These are phyloP conservation scores for Paecilomyces sp. DNA, from an alignment of 2,329 filamentous ascomycete genomes.

Conservation along the genomic window DNA sequence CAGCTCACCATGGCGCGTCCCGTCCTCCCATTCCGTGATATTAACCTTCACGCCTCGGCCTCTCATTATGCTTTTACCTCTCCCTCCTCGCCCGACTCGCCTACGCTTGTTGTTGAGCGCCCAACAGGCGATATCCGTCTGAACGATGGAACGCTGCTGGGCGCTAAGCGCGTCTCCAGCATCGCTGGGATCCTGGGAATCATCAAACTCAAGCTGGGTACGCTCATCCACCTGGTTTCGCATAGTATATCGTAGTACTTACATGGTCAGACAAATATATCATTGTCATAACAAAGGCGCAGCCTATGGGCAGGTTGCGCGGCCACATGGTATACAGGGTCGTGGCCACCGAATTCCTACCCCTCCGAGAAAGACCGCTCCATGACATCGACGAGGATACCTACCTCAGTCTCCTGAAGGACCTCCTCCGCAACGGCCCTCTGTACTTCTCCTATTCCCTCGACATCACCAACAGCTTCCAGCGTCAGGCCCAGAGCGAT, in stretches of 20 bases:
- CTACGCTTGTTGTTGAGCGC: conserved; percentile 80
- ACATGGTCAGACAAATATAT: conserved; percentile 73
- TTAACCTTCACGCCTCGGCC: conserved; percentile 88
- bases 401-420: conserved; percentile 76
- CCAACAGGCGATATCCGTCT: conserved; percentile 86
- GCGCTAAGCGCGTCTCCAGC: conserved; percentile 80
- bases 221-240: conserved; percentile 12
- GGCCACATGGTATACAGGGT: conserved; percentile 97
- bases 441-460: conserved; percentile 99
- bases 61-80: conserved; percentile 96
- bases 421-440: conserved; percentile 71
- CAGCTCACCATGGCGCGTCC: conserved; percentile 27
- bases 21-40: conserved; percentile 76
- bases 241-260: conserved; percentile 10
- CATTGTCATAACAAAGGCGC: conserved; percentile 89
- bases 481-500: conserved; percentile 78
- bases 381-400: conserved; percentile 91
- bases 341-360: conserved; percentile 82
- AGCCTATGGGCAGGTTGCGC: conserved; percentile 82
- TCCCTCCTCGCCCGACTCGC: conserved; percentile 83
- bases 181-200: conserved; percentile 92
- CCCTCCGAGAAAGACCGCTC: conserved; percentile 83
- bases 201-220: conserved; percentile 87
- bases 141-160: conserved; percentile 67
- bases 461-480: conserved; percentile 94